Percentiles rank a stretch among this genome's conserved stretches.
These are phyloP conservation scores for Diaporthe sp. DNA, from an alignment of 2,329 filamentous ascomycete species.

Conservation along the genomic window DNA sequence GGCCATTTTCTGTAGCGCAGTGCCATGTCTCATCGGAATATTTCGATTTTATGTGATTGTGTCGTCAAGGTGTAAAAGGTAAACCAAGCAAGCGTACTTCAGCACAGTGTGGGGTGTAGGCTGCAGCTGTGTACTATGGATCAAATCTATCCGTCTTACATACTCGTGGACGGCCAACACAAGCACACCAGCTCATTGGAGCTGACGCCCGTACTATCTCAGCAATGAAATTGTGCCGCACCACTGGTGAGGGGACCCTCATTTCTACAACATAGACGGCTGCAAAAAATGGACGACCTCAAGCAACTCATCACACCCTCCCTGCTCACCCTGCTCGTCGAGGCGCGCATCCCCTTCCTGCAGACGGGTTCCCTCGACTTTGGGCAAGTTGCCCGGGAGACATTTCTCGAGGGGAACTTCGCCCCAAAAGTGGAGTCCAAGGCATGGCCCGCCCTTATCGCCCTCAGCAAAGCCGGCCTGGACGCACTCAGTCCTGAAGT, in stretches of 20 bases:
- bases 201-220: neutral
- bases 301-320: slow-evolving; percentile 42
- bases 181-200: neutral
- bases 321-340: slow-evolving; percentile 41
- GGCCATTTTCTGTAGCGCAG: no score
- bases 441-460: slow-evolving; percentile 44
- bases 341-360: slow-evolving; percentile 21
- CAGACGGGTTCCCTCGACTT: slow-evolving; percentile 12
- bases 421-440: neutral
- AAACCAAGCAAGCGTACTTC: no score
- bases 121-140: no score
- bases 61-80: no score
- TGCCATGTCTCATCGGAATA: no score
- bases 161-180: neutral
- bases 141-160: neutral
- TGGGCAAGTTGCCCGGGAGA: neutral
- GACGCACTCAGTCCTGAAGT: slow-evolving; percentile 45
- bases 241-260: neutral
- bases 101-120: no score
- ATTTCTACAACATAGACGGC: neutral
- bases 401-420: neutral
- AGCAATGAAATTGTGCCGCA: neutral
- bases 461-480: slow-evolving; percentile 45
- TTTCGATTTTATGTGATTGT: no score
- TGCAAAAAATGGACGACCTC: slow-evolving; percentile 23